Evolutionary conservation across 2,329 filamentous ascomycete genomes (phyloP).

Genomic region (Neofusicoccum kwambonambiense): DNA sequence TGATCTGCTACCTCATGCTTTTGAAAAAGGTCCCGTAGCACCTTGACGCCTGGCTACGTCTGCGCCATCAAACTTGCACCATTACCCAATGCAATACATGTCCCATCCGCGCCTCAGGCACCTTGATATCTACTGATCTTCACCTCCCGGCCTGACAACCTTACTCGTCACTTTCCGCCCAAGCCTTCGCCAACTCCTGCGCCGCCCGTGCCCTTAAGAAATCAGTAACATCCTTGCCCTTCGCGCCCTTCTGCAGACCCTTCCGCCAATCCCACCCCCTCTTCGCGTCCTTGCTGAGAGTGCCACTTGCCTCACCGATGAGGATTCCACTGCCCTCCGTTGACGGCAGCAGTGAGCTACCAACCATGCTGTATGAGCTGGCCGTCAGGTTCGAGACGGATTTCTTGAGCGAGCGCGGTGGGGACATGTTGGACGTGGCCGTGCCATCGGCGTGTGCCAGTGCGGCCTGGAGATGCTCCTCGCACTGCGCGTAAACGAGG

Average conservation of each 20-base stretch:
- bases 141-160: neutral
- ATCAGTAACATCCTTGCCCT: slow-evolving; percentile 68
- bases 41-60: too few species aligned
- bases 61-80: too few species aligned
- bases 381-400: slow-evolving; percentile 53
- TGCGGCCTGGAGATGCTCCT: slow-evolving; percentile 75
- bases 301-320: slow-evolving; percentile 28
- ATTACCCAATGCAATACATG: too few species aligned
- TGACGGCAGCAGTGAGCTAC: slow-evolving; percentile 64
- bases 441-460: slow-evolving; percentile 61
- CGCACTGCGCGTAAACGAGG: slow-evolving; percentile 70
- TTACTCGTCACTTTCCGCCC: slow-evolving; percentile 55
- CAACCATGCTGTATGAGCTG: slow-evolving; percentile 62
- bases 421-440: slow-evolving; percentile 23
- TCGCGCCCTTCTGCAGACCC: slow-evolving; percentile 56
- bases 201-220: slow-evolving; percentile 72
- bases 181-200: slow-evolving; percentile 68
- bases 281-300: slow-evolving; percentile 39
- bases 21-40: too few species aligned
- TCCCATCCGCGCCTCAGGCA: neutral
- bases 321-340: slow-evolving; percentile 51
- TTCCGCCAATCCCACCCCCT: slow-evolving; percentile 73
- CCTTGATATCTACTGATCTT: neutral
- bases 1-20: too few species aligned
- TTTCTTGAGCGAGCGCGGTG: slow-evolving; percentile 54